Evolutionary conservation across 176 grass and related monocot species (phyloP).

Genomic region (Alloteropsis semialata): DNA sequence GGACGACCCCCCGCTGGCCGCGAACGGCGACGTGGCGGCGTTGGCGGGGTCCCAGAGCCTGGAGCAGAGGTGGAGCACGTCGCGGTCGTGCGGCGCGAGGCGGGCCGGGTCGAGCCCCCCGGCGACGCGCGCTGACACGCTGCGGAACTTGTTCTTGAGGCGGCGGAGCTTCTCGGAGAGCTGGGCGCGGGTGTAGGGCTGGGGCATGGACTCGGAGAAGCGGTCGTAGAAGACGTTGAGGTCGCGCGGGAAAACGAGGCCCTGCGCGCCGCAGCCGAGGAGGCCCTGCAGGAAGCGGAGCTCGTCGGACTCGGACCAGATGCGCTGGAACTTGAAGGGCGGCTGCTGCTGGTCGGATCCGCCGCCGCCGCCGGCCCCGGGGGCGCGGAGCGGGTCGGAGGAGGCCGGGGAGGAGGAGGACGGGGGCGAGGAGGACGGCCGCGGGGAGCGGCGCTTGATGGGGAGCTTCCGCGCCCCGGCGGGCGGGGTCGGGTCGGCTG

Average conservation of each 20-base stretch:
- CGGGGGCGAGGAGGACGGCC: constrained; percentile 27
- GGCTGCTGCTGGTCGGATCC: constrained; percentile 21
- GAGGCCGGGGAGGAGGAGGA: constrained; percentile 39
- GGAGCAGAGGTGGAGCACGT: constrained; percentile 90
- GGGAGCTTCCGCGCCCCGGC: constrained; percentile 81
- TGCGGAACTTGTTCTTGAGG: constrained; percentile 77
- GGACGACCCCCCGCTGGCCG: constrained; percentile 17
- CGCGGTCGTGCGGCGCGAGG: constrained; percentile 90
- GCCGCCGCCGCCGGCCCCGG: background rate
- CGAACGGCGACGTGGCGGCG: constrained; percentile 70
- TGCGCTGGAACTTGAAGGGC: constrained; percentile 84
- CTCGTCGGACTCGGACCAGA: constrained; percentile 85
- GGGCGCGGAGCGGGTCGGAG: constrained; percentile 21
- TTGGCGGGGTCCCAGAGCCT: constrained; percentile 87
- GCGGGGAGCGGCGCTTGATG: constrained; percentile 92
- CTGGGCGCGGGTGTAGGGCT: constrained; percentile 90
- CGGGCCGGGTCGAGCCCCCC: constrained; percentile 69
- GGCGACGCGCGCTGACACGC: constrained; percentile 51
- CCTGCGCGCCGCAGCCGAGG: constrained; percentile 85
- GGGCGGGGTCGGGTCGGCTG: constrained; percentile 28
- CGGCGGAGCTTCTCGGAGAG: constrained; percentile 95
- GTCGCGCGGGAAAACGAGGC: constrained; percentile 86
- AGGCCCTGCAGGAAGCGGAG: constrained; percentile 82
- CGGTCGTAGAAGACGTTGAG: constrained; percentile 95
- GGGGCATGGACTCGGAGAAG: constrained; percentile 89